A percentile compares a stretch with the other conserved stretches of the same genome.
phyloP scores from a whole-genome alignment of 140 eudicot species.

The Bidens hawaiensis region DNA sequence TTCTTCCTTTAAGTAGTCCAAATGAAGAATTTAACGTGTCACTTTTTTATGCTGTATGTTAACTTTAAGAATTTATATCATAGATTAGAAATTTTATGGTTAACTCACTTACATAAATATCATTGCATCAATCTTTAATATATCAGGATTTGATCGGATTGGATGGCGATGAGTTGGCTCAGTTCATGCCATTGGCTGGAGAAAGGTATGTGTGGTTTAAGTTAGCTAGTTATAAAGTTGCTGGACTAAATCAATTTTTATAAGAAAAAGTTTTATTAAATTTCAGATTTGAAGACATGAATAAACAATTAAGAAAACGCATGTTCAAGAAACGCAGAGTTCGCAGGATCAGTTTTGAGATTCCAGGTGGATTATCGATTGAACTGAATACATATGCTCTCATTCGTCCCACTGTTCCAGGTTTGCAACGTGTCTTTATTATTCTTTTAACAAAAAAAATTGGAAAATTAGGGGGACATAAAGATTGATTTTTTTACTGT shows the following conservation, averaged over 20 bases:
- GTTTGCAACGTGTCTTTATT: conserved; percentile 34
- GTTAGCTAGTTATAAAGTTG: background rate
- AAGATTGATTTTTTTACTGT: conserved; percentile 14
- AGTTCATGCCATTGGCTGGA: conserved; percentile 65
- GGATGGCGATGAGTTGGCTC: conserved; percentile 71
- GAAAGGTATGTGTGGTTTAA: conserved; percentile 51
- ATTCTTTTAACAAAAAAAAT: background rate
- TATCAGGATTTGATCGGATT: conserved; percentile 85
- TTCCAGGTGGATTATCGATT: conserved; percentile 71
- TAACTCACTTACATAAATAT: conserved; percentile 1
- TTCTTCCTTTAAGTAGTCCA: conserved; percentile 78
- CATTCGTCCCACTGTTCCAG: conserved; percentile 88
- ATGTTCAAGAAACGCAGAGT: conserved; percentile 89
- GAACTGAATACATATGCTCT: conserved; percentile 88
- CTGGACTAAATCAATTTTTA: background rate
- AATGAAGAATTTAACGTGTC: conserved; percentile 77
- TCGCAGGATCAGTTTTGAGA: conserved; percentile 58
- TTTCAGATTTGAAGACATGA: conserved; percentile 81
- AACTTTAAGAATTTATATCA: background rate
- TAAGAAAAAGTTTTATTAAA: background rate
- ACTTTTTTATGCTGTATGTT: conserved; percentile 83
- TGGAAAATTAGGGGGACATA: background rate
- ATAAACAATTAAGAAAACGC: conserved; percentile 77
- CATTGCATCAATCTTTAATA: conserved; percentile 12
- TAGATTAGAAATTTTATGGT: background rate